These are phyloP conservation scores for Geotrichum australiense DNA, from an alignment of 1,139 yeast genomes.

Conservation along the genomic window DNA sequence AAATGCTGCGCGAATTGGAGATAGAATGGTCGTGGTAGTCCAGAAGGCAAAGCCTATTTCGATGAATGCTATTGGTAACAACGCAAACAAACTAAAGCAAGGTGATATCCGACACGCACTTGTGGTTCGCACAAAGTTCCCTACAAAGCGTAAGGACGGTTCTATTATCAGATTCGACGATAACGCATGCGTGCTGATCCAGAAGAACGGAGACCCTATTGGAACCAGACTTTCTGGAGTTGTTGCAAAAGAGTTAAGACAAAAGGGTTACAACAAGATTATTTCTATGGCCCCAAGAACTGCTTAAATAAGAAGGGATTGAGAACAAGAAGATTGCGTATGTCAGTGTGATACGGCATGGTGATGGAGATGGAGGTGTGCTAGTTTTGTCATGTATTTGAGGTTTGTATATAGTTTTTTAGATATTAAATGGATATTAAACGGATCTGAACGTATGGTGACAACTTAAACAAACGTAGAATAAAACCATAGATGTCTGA, in stretches of 20 bases:
- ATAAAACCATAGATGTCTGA: constrained; percentile 80
- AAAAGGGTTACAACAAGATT: constrained; percentile 76
- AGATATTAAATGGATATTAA: neutral
- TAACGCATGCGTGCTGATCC: constrained; percentile 91
- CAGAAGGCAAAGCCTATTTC: constrained; percentile 84
- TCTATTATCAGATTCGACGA: constrained; percentile 84
- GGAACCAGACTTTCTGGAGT: constrained; percentile 92
- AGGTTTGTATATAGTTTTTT: constrained; percentile 4
- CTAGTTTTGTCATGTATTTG: neutral
- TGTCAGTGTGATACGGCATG: neutral
- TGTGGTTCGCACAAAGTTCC: constrained; percentile 87
- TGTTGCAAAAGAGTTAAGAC: constrained; percentile 86
- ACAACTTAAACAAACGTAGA: constrained; percentile 81
- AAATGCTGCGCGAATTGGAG: constrained; percentile 69
- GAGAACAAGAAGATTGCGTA: neutral
- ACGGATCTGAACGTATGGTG: constrained; percentile 51
- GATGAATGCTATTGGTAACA: constrained; percentile 37
- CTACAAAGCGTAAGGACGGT: constrained; percentile 81
- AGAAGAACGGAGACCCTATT: constrained; percentile 87
- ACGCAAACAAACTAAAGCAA: constrained; percentile 73
- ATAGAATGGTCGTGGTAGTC: constrained; percentile 88
- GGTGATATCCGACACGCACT: constrained; percentile 97
- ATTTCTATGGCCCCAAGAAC: constrained; percentile 89
- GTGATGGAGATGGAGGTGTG: constrained; percentile 3
- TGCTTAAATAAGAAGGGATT: constrained; percentile 36